These are phyloP conservation scores for Talaromyces piceae DNA, from an alignment of 2,329 filamentous ascomycete species.

Conservation along the genomic window DNA sequence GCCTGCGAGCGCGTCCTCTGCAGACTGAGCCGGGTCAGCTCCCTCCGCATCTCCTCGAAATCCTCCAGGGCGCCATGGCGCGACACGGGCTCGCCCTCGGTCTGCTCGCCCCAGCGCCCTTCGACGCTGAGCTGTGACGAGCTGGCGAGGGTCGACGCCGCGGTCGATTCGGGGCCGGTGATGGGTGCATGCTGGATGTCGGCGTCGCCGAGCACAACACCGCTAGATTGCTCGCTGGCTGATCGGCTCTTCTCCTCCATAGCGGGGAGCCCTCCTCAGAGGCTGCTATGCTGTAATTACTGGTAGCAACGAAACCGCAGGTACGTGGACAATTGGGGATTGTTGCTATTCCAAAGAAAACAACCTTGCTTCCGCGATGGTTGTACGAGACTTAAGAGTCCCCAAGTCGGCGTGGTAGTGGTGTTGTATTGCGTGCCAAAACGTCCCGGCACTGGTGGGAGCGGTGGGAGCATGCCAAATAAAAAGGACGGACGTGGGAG, in stretches of 20 bases:
- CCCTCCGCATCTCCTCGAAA: conserved; percentile 49
- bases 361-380: not conserved
- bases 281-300: not conserved
- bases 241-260: not conserved
- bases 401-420: not conserved
- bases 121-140: conserved; percentile 21
- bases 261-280: not conserved
- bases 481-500: not conserved
- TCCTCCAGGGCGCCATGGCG: conserved; percentile 52
- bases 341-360: no score
- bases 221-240: not conserved
- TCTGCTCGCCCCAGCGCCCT: conserved; percentile 56
- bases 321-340: no score
- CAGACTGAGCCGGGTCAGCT: conserved; percentile 48
- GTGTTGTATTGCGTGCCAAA: not conserved
- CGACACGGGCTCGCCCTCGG: conserved; percentile 46
- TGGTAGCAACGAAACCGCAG: no score
- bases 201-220: not conserved
- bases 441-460: not conserved
- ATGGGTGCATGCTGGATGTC: conserved; percentile 1
- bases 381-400: not conserved
- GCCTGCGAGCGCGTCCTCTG: conserved; percentile 26
- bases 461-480: not conserved
- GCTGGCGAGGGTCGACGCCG: conserved; percentile 11
- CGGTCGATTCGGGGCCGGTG: conserved; percentile 7